Conservation (phyloP, 345 rosid genomes). For the Citrus trifoliata region DNA sequence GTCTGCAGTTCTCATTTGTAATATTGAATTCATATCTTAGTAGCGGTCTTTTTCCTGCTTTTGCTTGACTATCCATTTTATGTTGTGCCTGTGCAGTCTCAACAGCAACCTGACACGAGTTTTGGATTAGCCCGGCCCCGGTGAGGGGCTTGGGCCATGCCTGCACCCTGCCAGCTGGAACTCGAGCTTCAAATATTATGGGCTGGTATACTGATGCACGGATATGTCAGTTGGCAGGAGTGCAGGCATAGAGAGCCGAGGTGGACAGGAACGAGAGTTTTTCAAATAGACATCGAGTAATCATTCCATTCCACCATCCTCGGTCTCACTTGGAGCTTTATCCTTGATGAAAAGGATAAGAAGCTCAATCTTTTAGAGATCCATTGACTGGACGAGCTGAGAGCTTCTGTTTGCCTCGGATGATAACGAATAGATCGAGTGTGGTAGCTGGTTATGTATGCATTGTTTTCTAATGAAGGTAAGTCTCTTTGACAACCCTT, state of each 20-base stretch:
- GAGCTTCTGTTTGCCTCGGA: slow-evolving; percentile 20
- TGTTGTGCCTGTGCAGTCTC: slow-evolving; percentile 37
- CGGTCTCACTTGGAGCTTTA: slow-evolving; percentile 25
- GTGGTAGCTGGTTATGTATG: slow-evolving; percentile 16
- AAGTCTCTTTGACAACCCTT: not conserved
- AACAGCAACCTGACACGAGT: slow-evolving; percentile 71
- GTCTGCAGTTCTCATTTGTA: not conserved
- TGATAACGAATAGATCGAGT: slow-evolving; percentile 18
- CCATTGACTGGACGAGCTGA: not conserved
- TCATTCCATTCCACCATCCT: slow-evolving; percentile 24
- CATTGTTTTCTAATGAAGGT: slow-evolving; percentile 24
- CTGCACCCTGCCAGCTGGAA: slow-evolving; percentile 60
- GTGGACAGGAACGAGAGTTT: slow-evolving; percentile 28
- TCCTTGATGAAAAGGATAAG: slow-evolving; percentile 22
- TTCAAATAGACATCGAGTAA: not conserved
- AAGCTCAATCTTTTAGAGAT: slow-evolving; percentile 26
- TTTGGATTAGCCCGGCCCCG: slow-evolving; percentile 94
- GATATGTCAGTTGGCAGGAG: slow-evolving; percentile 36
- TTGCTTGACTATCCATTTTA: not conserved
- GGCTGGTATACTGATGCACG: slow-evolving; percentile 6
- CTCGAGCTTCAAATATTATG: slow-evolving; percentile 14
- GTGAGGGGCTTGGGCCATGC: slow-evolving; percentile 91
- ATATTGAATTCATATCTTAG: not conserved
- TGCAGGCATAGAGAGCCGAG: slow-evolving; percentile 66
- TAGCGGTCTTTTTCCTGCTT: not conserved